phyloP scores from a whole-genome alignment of 257 asterid genomes.

The Scutellaria galericulata region DNA sequence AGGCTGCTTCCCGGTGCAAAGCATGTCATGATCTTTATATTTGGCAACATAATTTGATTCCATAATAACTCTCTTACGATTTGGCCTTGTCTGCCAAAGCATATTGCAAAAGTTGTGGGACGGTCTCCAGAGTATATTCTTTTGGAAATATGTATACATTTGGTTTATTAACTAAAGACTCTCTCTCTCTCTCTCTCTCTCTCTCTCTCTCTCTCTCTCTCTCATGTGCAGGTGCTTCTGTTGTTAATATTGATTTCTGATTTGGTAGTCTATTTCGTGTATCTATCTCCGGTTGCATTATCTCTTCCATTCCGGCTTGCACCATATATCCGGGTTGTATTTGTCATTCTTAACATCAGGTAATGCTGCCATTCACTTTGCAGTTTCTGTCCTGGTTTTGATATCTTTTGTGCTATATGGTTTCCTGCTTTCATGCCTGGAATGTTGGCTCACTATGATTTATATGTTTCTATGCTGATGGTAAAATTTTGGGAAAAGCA shows the following conservation, averaged over 20 bases:
- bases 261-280: conserved; percentile 57
- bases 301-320: conserved; percentile 88
- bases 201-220: neutral
- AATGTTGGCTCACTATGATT: neutral
- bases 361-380: conserved; percentile 36
- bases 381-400: conserved; percentile 14
- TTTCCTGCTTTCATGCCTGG: conserved; percentile 25
- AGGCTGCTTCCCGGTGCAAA: neutral
- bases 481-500: neutral
- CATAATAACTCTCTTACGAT: too few species aligned
- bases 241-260: conserved; percentile 70
- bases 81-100: conserved; percentile 4
- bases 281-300: conserved; percentile 69
- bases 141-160: neutral
- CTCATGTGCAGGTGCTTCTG: conserved; percentile 64
- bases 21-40: conserved; percentile 19
- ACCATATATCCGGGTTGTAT: conserved; percentile 79
- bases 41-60: too few species aligned
- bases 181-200: conserved; percentile 15
- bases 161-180: too few species aligned
- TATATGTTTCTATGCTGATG: conserved; percentile 25
- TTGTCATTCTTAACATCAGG: conserved; percentile 81
- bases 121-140: neutral
- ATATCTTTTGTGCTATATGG: conserved; percentile 4
- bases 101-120: neutral